Evolutionary conservation across 2,329 filamentous ascomycete species (phyloP), one percentile per base, ranked within the genome.

Genomic region (Cladosporium sp.): DNA sequence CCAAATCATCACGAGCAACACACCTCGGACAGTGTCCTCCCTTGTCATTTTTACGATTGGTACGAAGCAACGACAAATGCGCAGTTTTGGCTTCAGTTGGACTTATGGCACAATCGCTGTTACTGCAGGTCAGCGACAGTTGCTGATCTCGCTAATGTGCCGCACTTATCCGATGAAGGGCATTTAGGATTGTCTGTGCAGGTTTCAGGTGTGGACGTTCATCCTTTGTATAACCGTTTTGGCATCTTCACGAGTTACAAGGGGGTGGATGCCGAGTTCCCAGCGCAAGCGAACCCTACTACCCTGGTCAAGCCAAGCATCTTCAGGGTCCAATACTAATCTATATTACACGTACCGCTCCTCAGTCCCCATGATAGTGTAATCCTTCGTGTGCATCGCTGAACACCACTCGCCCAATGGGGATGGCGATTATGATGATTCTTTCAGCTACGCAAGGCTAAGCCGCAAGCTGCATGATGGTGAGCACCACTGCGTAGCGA

Each of bases 251-350:
- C 40, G 40, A 12, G n/a, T 11, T 23, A 46, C 40, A 46, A 21
- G n/a, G 40, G 40, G 21, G 40, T n/a, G 18, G 5, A 21, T n/a
- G 28, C 52, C 29, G 52, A 55, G 18, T 55, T 33, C 21, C 28
- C 4, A 55, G 16, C 29, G 52, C 28, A 55, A 55, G 52, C 52
- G 52, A 55, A 18, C 16, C n/a, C 16, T 46, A 5, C 21, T 10
- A 55, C 52, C 52, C 52, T 33, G 52, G 52, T 55, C 52, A 33
- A 55, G 52, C 52, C n/a, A 55, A 55, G 52, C 16, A 33, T 33
- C 52, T 55, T 21, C n/a, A 31, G 28, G 50, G 52, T 55, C 52
- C n/a, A n/a, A 29, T 31, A 31, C 28, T 55, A 55, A 55, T 55
- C 28, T 55, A 55, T 55, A 31, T 55, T 33, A 55, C 31, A 55